Evolutionary conservation across 805 yeast species (phyloP), one percentile per base, ranked within the genome.

Genomic region (Starmerella vaccinii): DNA sequence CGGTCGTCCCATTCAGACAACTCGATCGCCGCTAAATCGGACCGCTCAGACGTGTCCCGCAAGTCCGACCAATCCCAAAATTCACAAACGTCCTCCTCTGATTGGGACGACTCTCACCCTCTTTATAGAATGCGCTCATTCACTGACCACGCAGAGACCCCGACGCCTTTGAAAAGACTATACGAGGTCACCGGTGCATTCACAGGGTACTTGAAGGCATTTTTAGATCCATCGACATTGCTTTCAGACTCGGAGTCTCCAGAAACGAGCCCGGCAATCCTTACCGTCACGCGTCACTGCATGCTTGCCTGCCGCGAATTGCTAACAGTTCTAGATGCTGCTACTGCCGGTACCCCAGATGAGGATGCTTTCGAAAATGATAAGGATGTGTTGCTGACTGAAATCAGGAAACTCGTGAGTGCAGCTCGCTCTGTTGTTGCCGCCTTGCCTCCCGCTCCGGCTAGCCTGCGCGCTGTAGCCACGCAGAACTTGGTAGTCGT

Each of bases 221-320:
- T 67, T 50, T 52, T 65, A 27, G 64, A 63, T 47, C 59, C 63
- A 19, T 50, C 59, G 45, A 44, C 59, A 10, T 49, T 65, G 26
- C 61, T 61, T 24, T 47, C 58, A 15, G 65, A 63, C 46, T 61
- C 66, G 18, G 54, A 62, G 5, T 16, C 42, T 21, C 55, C 53
- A 1, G 32, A 37, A n/a, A 50, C 55, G 8, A 62, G 67, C 4
- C 57, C 64, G 18, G 58, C 60, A 1, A 63, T 69, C 24, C 61
- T 69, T 32, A 53, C 60, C 44, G 62, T 63, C 45, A 67, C 71
- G 5, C 59, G 71, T 12, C 68, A 64, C 49, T 61, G 69, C 34
- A 68, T 68, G 65, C 63, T 67, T 19, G 68, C 69, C 1, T 65
- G 70, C 40, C 63, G 71, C 21, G 71, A 69, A 54, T 61, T 69